Evolutionary conservation across 257 asterid species (phyloP), one percentile per base, ranked within the genome.

Genomic region (Verbascum thapsus): DNA sequence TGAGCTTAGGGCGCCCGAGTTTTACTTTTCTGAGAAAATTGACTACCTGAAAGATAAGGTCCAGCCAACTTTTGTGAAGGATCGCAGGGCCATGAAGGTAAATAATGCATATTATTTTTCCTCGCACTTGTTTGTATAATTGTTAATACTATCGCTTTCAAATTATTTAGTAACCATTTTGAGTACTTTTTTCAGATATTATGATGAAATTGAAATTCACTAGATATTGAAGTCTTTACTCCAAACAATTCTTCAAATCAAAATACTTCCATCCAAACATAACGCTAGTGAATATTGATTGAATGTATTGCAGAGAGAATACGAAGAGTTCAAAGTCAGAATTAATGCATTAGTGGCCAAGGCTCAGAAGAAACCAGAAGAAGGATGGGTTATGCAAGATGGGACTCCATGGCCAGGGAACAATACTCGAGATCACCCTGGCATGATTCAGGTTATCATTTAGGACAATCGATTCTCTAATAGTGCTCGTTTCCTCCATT

Each of bases 341-440:
- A 76, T 88, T 32, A 88, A 88, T 56, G 86, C 88, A 15, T 59
- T 88, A 62, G 96, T 88, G 50, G 89, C 96, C 26, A 83, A 83
- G 74, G 96, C 96, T 66, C 95, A 66, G 78, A 88, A 85, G 77
- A 85, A 85, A 71, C 96, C 96, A 13, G 96, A 88, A 75, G 96
- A 88, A 70, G 96, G 95, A 32, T 88, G 96, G 96, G 85, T 85
- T 51, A 88, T 88, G 95, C 95, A 88, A 67, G 95, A 88, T 52
- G 96, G 96, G n/a, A 81, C 91, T 30, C 96, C 89, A 5, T 88
- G 96, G 96, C 96, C 96, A 0, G 96, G 96, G 53, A 88, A 88
- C 75, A 85, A 79, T 73, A 85, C 89, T 30, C 79, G 96, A 1
- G 92, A 88, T 61, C 96, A 88, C 68, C 92, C 96, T 49, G 96